These are phyloP conservation scores for Diaporthe ampelina DNA, from an alignment of 2,329 filamentous ascomycete genomes.

Conservation along the genomic window DNA sequence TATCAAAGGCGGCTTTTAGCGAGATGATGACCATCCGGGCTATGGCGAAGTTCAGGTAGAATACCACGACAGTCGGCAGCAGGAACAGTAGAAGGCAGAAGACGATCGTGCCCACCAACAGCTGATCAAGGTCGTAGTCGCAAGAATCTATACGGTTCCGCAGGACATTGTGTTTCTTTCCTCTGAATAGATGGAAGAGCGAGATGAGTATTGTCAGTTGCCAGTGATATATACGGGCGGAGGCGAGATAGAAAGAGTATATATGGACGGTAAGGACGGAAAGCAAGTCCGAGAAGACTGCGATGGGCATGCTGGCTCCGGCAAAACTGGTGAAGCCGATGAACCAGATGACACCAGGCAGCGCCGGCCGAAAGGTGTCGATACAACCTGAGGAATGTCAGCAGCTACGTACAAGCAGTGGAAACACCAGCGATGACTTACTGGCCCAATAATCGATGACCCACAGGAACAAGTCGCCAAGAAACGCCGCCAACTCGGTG, in stretches of 20 bases:
- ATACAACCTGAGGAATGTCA: constrained; percentile 74
- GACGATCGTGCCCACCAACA: constrained; percentile 94
- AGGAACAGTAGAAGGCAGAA: constrained; percentile 97
- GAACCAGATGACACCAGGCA: constrained; percentile 91
- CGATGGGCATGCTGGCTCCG: constrained; percentile 96
- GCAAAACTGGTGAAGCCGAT: constrained; percentile 96
- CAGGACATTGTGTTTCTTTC: constrained; percentile 97
- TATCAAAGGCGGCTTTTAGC: constrained; percentile 92
- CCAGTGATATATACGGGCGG: constrained; percentile 98
- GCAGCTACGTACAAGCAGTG: constrained; percentile 1
- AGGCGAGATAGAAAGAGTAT: constrained; percentile 97
- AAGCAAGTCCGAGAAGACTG: constrained; percentile 92
- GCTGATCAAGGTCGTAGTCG: constrained; percentile 97
- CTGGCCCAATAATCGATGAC: constrained; percentile 98
- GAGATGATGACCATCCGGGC: constrained; percentile 96
- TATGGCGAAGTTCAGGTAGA: constrained; percentile 95
- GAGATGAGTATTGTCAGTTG: constrained; percentile 96
- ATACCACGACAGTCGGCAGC: constrained; percentile 93
- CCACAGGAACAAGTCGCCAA: constrained; percentile 97
- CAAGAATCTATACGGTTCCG: constrained; percentile 98
- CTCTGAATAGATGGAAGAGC: constrained; percentile 97
- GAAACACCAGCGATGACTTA: constrained; percentile 56
- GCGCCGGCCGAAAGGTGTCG: constrained; percentile 78
- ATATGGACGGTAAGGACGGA: constrained; percentile 95
- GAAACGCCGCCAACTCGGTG: constrained; percentile 90